phyloP scores from a whole-genome alignment of 257 asterid species.

The Capsicum pubescens region DNA sequence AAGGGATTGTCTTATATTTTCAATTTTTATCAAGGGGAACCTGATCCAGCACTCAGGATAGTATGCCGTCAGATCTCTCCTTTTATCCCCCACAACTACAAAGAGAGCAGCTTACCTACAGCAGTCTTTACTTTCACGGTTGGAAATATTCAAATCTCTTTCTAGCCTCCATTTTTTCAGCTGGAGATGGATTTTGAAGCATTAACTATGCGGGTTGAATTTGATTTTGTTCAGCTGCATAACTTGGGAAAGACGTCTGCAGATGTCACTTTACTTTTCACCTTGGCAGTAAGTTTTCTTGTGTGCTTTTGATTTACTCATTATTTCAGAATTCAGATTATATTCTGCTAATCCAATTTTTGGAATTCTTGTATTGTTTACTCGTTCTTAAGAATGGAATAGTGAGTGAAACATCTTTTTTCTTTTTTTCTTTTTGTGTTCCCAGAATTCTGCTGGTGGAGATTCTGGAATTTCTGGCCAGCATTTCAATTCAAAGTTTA shows the following conservation, averaged over 20 bases:
- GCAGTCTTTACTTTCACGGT: slow-evolving; percentile 91
- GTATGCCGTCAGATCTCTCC: slow-evolving; percentile 97
- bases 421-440: slow-evolving; percentile 37
- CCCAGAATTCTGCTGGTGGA: slow-evolving; percentile 95
- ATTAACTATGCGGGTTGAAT: slow-evolving; percentile 34
- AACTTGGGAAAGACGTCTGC: slow-evolving; percentile 76
- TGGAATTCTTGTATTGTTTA: background rate
- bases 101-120: slow-evolving; percentile 93
- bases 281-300: slow-evolving; percentile 83
- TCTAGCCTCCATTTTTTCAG: slow-evolving; percentile 26
- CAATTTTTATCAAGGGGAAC: slow-evolving; percentile 71
- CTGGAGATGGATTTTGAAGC: slow-evolving; percentile 27
- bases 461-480: slow-evolving; percentile 85
- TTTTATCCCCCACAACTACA: slow-evolving; percentile 87
- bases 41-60: slow-evolving; percentile 85
- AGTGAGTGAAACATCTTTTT: slow-evolving; percentile 5
- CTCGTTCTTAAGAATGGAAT: background rate
- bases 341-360: slow-evolving; percentile 7
- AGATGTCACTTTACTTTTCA: slow-evolving; percentile 84
- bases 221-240: slow-evolving; percentile 63
- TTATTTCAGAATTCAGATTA: slow-evolving; percentile 7
- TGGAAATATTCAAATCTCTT: slow-evolving; percentile 26
- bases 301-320: slow-evolving; percentile 25
- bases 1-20: slow-evolving; percentile 34
- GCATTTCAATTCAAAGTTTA: slow-evolving; percentile 78